Base-by-base conservation (phyloP, 1,139 yeast genomes). In the Kurtzmaniella quercitrusa region DNA sequence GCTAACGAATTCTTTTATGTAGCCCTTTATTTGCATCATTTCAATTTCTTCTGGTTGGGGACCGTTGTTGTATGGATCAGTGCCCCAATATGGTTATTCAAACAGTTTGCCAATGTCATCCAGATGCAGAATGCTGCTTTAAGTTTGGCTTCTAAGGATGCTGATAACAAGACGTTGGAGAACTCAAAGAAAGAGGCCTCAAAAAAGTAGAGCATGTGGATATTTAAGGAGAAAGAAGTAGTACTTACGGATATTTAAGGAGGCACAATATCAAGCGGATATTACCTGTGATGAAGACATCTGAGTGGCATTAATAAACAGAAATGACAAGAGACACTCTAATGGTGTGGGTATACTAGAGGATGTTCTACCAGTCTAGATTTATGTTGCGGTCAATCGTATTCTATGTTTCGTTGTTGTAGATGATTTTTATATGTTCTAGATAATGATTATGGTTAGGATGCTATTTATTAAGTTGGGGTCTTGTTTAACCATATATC, bases 1-100 rank as follows among this genome's bases (percentile, higher is more conserved):
- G 84, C 90, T 52, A 93, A 93, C 65, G 99, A 94, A 68, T 65
- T 89, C 47, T 94, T 94, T 64, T 94, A 88, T 62, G 86, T 91
- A 59, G 96, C 96, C 1, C 65, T 91, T 44, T 94, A 93, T 63
- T 74, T 93, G 61, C 81, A 78, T 59, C 78, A 83, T 50, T 85
- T 85, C 68, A 62, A 81, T 59, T 70, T 79, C 64, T 65, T 77
- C 48, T 81, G 88, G 65, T 70, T 82, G 54, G 88, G 95, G 21
- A 85, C 91, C 33, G 64, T 82, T 39, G 65, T 88, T 57, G 78
- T 79, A 16, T 70, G 77, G 55, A 52, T 82, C 40, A 82, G 93
- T 53, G 77, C 86, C 48, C 98, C 98, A 34, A 75, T 91, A 46
- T 93, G 96, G 90, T 64, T 81, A 18, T 89, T 90, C 68, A 94